Evolutionary conservation across 1,284 basidiomycete genomes (phyloP).

Genomic region (Ustilago loliicola): DNA sequence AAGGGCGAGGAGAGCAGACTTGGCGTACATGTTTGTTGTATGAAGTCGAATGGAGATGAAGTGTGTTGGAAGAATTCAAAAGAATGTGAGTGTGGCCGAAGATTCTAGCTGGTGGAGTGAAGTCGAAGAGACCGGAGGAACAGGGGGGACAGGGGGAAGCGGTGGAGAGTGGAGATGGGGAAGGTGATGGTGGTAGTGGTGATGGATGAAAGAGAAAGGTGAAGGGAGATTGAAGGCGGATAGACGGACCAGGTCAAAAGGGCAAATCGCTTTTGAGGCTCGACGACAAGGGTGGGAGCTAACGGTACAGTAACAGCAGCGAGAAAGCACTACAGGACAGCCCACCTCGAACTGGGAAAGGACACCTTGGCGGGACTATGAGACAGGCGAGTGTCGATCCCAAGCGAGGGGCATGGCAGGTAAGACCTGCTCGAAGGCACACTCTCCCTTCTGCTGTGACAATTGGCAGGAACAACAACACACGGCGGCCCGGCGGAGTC

Average conservation of each 20-base stretch:
- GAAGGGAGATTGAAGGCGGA: not conserved
- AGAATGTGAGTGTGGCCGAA: slow-evolving; percentile 29
- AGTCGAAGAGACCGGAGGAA: slow-evolving; percentile 11
- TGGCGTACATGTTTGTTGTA: slow-evolving; percentile 50
- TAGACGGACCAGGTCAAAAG: not conserved
- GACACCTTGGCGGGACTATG: not conserved
- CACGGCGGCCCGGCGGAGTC: slow-evolving; percentile 14
- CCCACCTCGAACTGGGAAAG: not conserved
- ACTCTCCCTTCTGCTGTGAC: not conserved
- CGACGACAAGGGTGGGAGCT: not conserved
- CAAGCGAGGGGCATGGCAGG: slow-evolving; percentile 16
- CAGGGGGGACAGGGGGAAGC: not conserved
- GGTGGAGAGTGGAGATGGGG: slow-evolving; percentile 8
- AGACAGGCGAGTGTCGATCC: slow-evolving; percentile 5
- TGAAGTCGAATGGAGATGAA: not conserved
- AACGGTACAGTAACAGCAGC: not conserved
- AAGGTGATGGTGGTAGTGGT: slow-evolving; percentile 12
- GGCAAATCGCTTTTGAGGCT: slow-evolving; percentile 12
- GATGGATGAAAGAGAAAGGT: slow-evolving; percentile 20
- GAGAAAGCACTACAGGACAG: not conserved
- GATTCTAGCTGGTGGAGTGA: slow-evolving; percentile 6
- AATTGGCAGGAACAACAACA: not conserved
- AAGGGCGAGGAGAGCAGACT: slow-evolving; percentile 48
- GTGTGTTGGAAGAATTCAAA: slow-evolving; percentile 20
- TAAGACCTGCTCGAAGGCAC: not conserved